Conservation (phyloP, 2,329 filamentous ascomycete species). For the Arthrobotrys musiformis region DNA sequence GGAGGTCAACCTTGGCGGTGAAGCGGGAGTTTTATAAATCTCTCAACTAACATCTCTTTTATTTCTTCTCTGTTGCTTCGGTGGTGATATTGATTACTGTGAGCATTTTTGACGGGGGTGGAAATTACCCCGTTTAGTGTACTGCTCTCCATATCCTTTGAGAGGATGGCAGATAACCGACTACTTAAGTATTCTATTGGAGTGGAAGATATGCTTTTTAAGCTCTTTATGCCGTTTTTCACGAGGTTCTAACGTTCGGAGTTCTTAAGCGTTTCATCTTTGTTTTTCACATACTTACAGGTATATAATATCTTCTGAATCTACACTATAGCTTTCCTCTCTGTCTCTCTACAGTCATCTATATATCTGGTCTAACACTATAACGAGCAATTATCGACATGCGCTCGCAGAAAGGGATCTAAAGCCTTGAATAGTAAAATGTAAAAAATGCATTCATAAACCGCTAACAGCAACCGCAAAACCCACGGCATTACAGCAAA, state of each 20-base stretch:
- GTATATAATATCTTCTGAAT: too few relatives aligned
- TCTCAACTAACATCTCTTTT: too few relatives aligned
- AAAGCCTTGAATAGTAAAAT: too few relatives aligned
- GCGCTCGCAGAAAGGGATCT: background rate
- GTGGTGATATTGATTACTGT: too few relatives aligned
- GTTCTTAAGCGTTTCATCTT: slow-evolving; percentile 11
- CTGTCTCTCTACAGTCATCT: background rate
- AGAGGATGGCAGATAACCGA: background rate
- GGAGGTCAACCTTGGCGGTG: slow-evolving; percentile 69
- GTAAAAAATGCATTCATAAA: background rate
- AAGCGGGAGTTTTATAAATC: slow-evolving; percentile 67
- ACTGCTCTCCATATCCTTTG: background rate
- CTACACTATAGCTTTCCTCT: too few relatives aligned
- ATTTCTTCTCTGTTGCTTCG: background rate
- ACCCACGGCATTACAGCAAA: background rate
- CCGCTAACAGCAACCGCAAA: background rate
- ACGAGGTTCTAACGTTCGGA: background rate
- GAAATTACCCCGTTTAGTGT: background rate
- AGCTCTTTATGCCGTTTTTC: background rate
- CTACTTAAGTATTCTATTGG: too few relatives aligned
- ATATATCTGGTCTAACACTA: too few relatives aligned
- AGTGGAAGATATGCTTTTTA: background rate
- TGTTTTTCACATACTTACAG: background rate
- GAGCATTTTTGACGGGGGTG: too few relatives aligned
- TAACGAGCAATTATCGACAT: too few relatives aligned